These are phyloP conservation scores for Hygrophorus russula DNA, from an alignment of 768 basidiomycete species.

Conservation along the genomic window DNA sequence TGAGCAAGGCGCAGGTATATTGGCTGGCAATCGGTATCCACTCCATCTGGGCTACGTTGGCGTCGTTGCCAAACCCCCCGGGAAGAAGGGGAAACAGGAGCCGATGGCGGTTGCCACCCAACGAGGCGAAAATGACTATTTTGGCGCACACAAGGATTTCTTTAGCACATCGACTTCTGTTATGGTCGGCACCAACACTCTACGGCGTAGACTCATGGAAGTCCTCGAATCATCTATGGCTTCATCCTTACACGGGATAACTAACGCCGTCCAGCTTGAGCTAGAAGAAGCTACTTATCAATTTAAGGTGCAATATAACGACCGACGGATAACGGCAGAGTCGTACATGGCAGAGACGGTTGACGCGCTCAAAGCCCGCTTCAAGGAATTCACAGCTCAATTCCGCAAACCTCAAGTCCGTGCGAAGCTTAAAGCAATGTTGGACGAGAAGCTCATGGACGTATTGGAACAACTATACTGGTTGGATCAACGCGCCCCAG, in stretches of 20 bases:
- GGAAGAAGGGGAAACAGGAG: conserved; percentile 42
- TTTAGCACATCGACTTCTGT: conserved; percentile 54
- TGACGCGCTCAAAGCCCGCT: conserved; percentile 81
- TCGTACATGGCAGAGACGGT: conserved; percentile 97
- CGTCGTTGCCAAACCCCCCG: conserved; percentile 77
- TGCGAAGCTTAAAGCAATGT: conserved; percentile 78
- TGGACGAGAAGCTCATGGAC: conserved; percentile 96
- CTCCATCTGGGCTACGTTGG: conserved; percentile 96
- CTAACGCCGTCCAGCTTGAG: conserved; percentile 94
- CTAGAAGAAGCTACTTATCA: conserved; percentile 96
- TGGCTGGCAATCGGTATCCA: conserved; percentile 90
- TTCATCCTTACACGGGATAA: conserved; percentile 87
- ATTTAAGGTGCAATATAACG: conserved; percentile 98
- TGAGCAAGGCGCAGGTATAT: conserved; percentile 68
- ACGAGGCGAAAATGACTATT: conserved; percentile 58
- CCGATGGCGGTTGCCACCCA: conserved; percentile 37
- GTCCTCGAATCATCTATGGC: conserved; percentile 98
- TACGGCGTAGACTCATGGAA: conserved; percentile 88
- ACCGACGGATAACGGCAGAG: conserved; percentile 87
- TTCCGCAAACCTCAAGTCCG: conserved; percentile 88
- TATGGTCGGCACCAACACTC: conserved; percentile 86
- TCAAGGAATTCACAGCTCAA: conserved; percentile 74
- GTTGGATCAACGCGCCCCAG: conserved; percentile 77
- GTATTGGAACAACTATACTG: conserved; percentile 96
- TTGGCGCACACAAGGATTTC: conserved; percentile 46